phyloP scores from a whole-genome alignment of 148 eudicot species.

The Rhododendron molle region DNA sequence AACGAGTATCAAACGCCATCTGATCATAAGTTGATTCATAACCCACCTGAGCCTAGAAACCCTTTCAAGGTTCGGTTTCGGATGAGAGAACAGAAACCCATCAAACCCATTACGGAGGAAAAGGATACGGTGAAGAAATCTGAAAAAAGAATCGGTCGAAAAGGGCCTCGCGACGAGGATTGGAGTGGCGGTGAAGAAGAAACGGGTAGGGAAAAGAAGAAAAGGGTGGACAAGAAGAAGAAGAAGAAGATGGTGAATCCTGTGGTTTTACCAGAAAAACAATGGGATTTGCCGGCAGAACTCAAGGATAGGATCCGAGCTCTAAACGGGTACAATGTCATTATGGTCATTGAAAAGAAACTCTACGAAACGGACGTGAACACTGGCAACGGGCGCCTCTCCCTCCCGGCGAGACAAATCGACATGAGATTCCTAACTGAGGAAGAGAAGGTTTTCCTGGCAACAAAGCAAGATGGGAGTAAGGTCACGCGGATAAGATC shows the following conservation, averaged over 20 bases:
- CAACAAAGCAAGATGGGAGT: neutral
- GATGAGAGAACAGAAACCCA: neutral
- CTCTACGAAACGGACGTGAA: neutral
- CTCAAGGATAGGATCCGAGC: neutral
- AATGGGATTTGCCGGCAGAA: neutral
- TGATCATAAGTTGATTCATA: neutral
- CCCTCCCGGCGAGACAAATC: neutral
- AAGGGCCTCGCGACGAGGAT: neutral
- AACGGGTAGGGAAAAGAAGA: neutral
- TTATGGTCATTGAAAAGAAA: neutral
- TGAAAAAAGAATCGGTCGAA: neutral
- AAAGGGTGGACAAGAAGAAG: neutral
- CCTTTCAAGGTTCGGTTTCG: neutral
- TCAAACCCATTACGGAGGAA: neutral
- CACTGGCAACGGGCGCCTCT: neutral
- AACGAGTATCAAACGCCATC: neutral
- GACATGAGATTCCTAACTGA: neutral
- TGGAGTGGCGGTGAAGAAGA: neutral
- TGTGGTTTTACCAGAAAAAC: neutral
- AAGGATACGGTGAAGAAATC: neutral
- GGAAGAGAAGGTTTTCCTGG: neutral
- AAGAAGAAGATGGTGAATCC: neutral
- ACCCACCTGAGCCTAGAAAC: neutral
- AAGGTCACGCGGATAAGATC: neutral
- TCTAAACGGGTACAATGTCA: neutral